Conservation (phyloP, 2,329 filamentous ascomycete species). For the Cordyceps farinosa region DNA sequence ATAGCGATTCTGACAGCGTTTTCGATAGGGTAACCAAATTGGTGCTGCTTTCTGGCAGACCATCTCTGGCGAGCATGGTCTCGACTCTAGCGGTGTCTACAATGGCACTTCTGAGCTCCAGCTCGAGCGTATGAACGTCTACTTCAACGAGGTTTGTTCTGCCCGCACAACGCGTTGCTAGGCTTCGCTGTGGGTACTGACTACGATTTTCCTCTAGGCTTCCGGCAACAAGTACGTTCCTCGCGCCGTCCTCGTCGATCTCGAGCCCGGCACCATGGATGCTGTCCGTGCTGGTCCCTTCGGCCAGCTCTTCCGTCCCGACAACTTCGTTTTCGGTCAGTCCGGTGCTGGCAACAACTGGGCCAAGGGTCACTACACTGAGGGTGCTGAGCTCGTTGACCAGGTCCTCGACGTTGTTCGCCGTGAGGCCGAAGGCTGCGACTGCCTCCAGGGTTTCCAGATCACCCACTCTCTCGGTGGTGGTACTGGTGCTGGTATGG, state of each 20-base stretch:
- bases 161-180: constrained; percentile 3
- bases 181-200: constrained; percentile 12
- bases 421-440: constrained; percentile 96
- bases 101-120: constrained; percentile 98
- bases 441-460: constrained; percentile 99
- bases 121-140: constrained; percentile 99
- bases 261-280: constrained; percentile 99
- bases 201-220: constrained; percentile 53
- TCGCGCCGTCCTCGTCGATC: constrained; percentile 97
- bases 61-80: constrained; percentile 88
- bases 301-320: constrained; percentile 97
- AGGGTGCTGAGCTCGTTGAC: constrained; percentile 98
- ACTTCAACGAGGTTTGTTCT: constrained; percentile 73
- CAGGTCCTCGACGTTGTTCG: constrained; percentile 97
- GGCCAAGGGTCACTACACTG: constrained; percentile 99
- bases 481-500: constrained; percentile 99
- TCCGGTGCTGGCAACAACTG: constrained; percentile 99
- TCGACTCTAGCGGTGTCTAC: constrained; percentile 98
- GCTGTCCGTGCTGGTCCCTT: constrained; percentile 97
- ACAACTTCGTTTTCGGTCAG: constrained; percentile 99
- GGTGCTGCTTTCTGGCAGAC: constrained; percentile 99
- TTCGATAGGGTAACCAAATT: constrained; percentile 93
- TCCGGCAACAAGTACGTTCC: constrained; percentile 99
- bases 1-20: constrained; percentile 35
- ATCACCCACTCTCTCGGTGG: constrained; percentile 99